phyloP scores from a whole-genome alignment of 2,329 filamentous ascomycete species.

The Monosporascus sp. region DNA sequence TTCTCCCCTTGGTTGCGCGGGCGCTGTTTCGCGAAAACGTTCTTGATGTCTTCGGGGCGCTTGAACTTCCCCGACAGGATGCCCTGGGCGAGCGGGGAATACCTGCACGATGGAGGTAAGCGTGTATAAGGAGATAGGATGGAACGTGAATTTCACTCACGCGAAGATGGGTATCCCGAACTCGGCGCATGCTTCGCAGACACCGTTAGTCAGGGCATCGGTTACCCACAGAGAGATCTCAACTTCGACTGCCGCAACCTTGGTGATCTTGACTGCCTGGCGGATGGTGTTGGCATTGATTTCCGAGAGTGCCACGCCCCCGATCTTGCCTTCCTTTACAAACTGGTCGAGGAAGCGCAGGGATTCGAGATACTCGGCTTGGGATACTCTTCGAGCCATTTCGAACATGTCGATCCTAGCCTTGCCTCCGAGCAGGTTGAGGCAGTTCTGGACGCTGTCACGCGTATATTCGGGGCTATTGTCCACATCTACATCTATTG shows the following conservation, averaged over 20 bases:
- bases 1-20: conserved; percentile 4
- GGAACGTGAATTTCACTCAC: conserved; percentile 41
- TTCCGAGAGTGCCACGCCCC: conserved; percentile 28
- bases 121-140: neutral
- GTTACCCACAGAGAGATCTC: conserved; percentile 29
- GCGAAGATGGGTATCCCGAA: conserved; percentile 50
- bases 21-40: neutral
- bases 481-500: conserved; percentile 15
- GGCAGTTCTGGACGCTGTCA: conserved; percentile 43
- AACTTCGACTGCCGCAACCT: conserved; percentile 28
- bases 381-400: conserved; percentile 39
- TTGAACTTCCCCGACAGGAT: conserved; percentile 11
- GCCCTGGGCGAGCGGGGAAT: conserved; percentile 2
- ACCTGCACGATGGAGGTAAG: neutral
- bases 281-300: conserved; percentile 26
- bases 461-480: conserved; percentile 38
- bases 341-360: conserved; percentile 23
- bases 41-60: conserved; percentile 6
- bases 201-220: conserved; percentile 24
- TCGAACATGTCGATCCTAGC: conserved; percentile 46
- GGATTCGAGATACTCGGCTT: conserved; percentile 25
- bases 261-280: conserved; percentile 20
- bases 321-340: conserved; percentile 29
- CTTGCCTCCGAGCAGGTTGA: conserved; percentile 31
- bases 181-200: conserved; percentile 35